Evolutionary conservation across 2,329 filamentous ascomycete species (phyloP), one percentile per base, ranked within the genome.

Genomic region (Aschersonia sp.): DNA sequence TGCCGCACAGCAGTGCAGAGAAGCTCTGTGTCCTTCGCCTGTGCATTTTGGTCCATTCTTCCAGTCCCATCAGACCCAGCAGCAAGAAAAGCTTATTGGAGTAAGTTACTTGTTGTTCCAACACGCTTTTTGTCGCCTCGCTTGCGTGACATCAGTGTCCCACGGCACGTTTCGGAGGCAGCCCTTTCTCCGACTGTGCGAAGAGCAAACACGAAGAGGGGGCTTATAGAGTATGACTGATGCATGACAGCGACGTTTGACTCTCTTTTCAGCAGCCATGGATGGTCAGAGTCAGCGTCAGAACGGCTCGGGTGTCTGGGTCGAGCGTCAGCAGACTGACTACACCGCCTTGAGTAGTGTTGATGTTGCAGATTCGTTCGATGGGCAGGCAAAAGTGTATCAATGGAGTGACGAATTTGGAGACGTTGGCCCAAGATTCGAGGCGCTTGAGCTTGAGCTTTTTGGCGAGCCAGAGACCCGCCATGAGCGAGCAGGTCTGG

Each of bases 391-490:
- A n/a, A 66, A 61, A 0, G 72, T 84, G 43, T 97, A 97, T 56
- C 78, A 89, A 58, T 97, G 85, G 84, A 74, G 80, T 20, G 88
- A 89, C 9, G 87, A 94, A 3, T 85, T 75, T 55, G 92, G 91
- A 2, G 91, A 97, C 41, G 71, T 98, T 47, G 91, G 84, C 5
- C 89, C 89, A 0, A 71, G 70, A 45, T 75, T 82, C 47, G 69
- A 74, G 0, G 75, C 79, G 45, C 76, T 98, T 0, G 91, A 97
- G 68, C 56, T 74, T 5, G 70, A 83, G 55, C 77, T 98, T 5
- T 98, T 94, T 50, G 80, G 80, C 4, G 62, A 68, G 48, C 72
- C 75, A 0, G 65, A 68, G 5, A 70, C 75, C 44, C 68, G 75
- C 31, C 61, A 60, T 47, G 58, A 66, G 47, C 65, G 72, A 46